A percentile compares a stretch with the other conserved stretches of the same genome.
phyloP scores from a whole-genome alignment of 495 filamentous ascomycete species.

The Penicillium coprophilum region DNA sequence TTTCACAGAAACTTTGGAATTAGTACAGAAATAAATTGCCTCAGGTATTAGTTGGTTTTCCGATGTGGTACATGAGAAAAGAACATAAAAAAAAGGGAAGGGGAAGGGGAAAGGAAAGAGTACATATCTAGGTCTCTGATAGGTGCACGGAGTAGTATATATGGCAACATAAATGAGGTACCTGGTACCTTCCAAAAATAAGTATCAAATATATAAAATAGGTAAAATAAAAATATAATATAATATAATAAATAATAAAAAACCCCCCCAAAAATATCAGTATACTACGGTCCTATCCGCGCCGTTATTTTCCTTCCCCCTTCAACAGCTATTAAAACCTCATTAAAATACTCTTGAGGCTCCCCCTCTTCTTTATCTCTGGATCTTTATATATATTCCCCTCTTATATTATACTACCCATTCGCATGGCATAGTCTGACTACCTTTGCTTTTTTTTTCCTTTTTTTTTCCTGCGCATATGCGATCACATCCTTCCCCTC shows the following conservation, averaged over 20 bases:
- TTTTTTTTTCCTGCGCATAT: conserved; percentile 17
- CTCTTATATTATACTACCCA: conserved; percentile 26
- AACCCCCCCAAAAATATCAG: too few relatives aligned
- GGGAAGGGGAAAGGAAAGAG: too few relatives aligned
- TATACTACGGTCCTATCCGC: conserved; percentile 26
- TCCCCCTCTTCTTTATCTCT: conserved; percentile 9
- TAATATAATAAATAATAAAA: too few relatives aligned
- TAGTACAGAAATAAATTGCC: background rate
- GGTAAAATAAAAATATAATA: conserved; percentile 1
- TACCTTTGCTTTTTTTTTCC: background rate
- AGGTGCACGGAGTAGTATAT: background rate
- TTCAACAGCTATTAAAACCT: conserved; percentile 16
- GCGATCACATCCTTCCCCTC: conserved; percentile 18
- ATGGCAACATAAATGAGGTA: background rate
- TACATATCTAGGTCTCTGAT: background rate
- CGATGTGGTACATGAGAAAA: conserved; percentile 15
- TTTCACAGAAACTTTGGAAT: background rate
- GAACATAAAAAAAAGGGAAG: background rate
- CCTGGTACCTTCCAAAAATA: conserved; percentile 6
- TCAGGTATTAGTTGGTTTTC: conserved; percentile 4
- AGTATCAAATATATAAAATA: conserved; percentile 11
- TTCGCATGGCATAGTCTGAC: conserved; percentile 24
- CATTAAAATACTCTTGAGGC: conserved; percentile 13
- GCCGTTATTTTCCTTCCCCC: conserved; percentile 27
- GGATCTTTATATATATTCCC: conserved; percentile 7